These are phyloP conservation scores for Salix koriyanagi DNA, from an alignment of 345 rosid genomes.

Conservation along the genomic window DNA sequence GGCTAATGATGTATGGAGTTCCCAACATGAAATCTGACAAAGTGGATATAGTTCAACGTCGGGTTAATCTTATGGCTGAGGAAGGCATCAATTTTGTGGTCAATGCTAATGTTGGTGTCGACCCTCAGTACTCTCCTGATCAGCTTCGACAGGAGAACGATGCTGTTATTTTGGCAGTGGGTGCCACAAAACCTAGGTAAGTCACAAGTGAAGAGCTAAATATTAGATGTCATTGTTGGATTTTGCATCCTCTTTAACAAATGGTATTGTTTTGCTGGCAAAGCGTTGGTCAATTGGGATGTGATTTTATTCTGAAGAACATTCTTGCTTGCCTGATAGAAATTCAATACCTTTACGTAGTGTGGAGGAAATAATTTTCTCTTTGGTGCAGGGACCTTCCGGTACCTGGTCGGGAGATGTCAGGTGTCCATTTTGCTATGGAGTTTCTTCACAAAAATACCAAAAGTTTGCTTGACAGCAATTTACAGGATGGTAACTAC, in stretches of 20 bases:
- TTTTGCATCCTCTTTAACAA: neutral
- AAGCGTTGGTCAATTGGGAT: neutral
- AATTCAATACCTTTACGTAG: neutral
- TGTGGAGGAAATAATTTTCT: neutral
- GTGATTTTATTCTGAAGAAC: neutral
- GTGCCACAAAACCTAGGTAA: conserved; percentile 96
- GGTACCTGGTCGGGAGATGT: conserved; percentile 77
- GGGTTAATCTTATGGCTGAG: conserved; percentile 82
- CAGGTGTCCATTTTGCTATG: conserved; percentile 98
- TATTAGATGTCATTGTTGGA: neutral
- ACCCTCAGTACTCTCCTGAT: conserved; percentile 68
- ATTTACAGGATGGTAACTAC: conserved; percentile 71
- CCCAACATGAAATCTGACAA: conserved; percentile 99
- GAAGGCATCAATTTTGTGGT: conserved; percentile 91
- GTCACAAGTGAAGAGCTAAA: neutral
- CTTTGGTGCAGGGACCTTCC: conserved; percentile 84
- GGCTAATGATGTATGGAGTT: conserved; percentile 99
- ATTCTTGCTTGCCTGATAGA: neutral
- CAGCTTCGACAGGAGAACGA: conserved; percentile 70
- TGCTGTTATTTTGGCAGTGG: conserved; percentile 86
- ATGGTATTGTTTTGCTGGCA: neutral
- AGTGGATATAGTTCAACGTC: conserved; percentile 81
- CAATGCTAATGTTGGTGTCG: conserved; percentile 82
- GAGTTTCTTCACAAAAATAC: conserved; percentile 94
- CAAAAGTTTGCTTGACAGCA: conserved; percentile 95